Conservation (phyloP, 2,329 filamentous ascomycete genomes). For the Apiospora malaysiana region DNA sequence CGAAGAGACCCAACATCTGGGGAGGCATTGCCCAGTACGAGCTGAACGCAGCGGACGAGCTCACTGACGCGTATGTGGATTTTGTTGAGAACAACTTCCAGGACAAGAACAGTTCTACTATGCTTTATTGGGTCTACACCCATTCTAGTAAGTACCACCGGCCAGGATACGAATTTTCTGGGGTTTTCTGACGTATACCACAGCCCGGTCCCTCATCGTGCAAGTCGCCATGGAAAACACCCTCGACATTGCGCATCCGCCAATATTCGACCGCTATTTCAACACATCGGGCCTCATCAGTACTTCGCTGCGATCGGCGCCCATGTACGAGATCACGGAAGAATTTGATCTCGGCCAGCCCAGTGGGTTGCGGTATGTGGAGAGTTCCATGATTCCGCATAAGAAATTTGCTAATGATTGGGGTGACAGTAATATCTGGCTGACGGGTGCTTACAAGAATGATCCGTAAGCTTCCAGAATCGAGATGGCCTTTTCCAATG, state of each 20-base stretch:
- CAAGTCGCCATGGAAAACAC: conserved; percentile 5
- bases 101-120: conserved; percentile 26
- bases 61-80: conserved; percentile 29
- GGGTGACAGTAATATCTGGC: conserved; percentile 38
- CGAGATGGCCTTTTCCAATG: accelerated
- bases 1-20: conserved; percentile 25
- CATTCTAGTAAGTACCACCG: neutral
- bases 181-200: neutral
- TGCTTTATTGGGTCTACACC: conserved; percentile 28
- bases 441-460: conserved; percentile 38
- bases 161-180: no score
- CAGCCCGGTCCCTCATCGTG: neutral
- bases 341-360: conserved; percentile 40
- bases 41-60: conserved; percentile 15
- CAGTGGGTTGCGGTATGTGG: conserved; percentile 29
- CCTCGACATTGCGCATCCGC: neutral
- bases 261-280: neutral
- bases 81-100: conserved; percentile 26
- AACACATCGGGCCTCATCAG: conserved; percentile 30
- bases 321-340: conserved; percentile 37
- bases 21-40: conserved; percentile 29
- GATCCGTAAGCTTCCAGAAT: conserved; percentile 25
- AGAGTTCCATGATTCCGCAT: neutral
- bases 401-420: neutral
- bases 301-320: conserved; percentile 37